phyloP scores from a whole-genome alignment of 2,329 filamentous ascomycete genomes.

The Alternaria dauci region DNA sequence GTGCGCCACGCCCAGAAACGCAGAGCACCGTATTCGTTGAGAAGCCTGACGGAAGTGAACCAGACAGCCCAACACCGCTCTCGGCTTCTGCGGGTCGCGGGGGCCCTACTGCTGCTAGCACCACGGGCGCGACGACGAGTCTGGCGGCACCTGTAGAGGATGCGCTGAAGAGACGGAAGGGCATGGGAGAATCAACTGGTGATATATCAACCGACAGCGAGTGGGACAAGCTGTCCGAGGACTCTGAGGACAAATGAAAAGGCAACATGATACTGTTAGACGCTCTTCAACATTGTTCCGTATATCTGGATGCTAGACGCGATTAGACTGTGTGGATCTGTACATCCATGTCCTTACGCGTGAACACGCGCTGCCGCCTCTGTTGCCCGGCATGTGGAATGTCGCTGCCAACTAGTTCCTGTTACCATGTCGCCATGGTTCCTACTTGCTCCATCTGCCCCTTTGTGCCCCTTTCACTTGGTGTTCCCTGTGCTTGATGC shows the following conservation, averaged over 20 bases:
- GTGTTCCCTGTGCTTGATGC: conserved; percentile 18
- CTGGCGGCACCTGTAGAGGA: conserved; percentile 44
- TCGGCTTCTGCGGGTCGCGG: conserved; percentile 12
- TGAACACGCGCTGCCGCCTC: conserved; percentile 33
- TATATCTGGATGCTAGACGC: conserved; percentile 20
- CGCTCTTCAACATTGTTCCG: neutral
- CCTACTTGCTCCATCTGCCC: neutral
- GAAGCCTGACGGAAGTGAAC: conserved; percentile 25
- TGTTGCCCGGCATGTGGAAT: conserved; percentile 15
- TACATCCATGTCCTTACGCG: conserved; percentile 25
- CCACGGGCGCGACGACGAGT: conserved; percentile 42
- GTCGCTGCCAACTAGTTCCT: neutral
- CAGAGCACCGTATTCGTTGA: conserved; percentile 50
- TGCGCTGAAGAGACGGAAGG: conserved; percentile 57
- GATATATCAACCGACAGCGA: conserved; percentile 88
- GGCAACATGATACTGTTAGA: conserved; percentile 11
- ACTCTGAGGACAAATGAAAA: conserved; percentile 47
- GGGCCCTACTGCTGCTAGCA: conserved; percentile 31
- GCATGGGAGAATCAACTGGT: conserved; percentile 58
- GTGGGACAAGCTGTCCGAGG: conserved; percentile 88
- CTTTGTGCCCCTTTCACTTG: neutral
- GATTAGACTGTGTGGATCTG: conserved; percentile 13
- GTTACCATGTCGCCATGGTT: neutral
- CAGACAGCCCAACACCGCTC: conserved; percentile 32
- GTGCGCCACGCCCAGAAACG: conserved; percentile 32